Evolutionary conservation across 208 protist genomes (phyloP), one percentile per base, ranked within the genome.

Genomic region (Herpetomonas samuelpessoai): DNA sequence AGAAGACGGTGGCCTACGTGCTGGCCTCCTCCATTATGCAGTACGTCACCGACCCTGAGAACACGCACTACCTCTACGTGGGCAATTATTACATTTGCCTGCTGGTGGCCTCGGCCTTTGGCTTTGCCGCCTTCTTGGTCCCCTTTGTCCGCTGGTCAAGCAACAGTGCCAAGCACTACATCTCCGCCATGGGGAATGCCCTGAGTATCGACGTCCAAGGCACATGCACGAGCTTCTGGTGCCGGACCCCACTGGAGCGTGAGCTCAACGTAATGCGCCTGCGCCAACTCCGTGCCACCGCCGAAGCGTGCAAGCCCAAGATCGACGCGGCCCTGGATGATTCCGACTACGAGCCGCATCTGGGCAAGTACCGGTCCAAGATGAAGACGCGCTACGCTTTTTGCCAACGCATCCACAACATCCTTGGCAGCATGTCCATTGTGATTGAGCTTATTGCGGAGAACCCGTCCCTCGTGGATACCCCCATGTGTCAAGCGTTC

Each of bases 81-180:
- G 64, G 62, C 14, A 67, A 86, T 54, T 96, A 90, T 62, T 89
- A 87, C 58, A 57, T 84, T n/a, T 80, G 74, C 2, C 59, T 93
- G 18, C 73, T 93, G 58, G 84, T 91, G 48, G 74, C 83, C 1
- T 68, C 91, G 9, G 75, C 53, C 31, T 93, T 96, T 51, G 89
- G 76, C 67, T 71, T 84, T 41, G 81, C 71, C 1, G 86, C 71
- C 16, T 96, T 96, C 56, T 62, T 96, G 41, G 65, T 96, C 28
- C 89, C 89, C 1, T 92, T 84, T 50, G 92, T 96, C 63, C 83
- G 81, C 30, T 96, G 89, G 86, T 96, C 89, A 12, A 90, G 82
- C 57, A 68, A 86, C 53, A 73, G 80, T n/a, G 74, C 86, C 18
- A 78, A 79, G 52, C 76, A 84, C 68, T 91, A 93, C 71, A 81